Conservation (phyloP, 345 rosid species). For the Orychophragmus violaceus region DNA sequence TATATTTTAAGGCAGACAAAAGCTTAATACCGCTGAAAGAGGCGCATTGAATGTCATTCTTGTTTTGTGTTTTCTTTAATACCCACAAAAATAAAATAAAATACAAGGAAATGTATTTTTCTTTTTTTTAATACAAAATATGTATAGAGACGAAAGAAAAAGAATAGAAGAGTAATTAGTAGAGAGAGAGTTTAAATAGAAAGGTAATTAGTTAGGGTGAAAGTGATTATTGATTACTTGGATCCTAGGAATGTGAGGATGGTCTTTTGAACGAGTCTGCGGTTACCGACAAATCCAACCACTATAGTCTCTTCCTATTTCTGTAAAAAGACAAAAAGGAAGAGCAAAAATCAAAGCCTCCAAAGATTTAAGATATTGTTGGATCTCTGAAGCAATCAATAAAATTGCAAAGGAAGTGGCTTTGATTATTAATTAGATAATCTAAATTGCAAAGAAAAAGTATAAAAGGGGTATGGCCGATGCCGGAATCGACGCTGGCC, state of each 20-base stretch:
- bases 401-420: no score
- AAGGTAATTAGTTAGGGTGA: background rate
- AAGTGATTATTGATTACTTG: conserved; percentile 9
- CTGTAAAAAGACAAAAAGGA: no score
- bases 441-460: no score
- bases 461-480: no score
- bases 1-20: background rate
- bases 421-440: no score
- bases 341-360: no score
- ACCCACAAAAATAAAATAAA: background rate
- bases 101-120: conserved; percentile 20
- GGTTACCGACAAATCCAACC: conserved; percentile 10
- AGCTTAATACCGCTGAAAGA: conserved; percentile 5
- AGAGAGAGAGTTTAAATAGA: conserved; percentile 16
- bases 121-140: conserved; percentile 2
- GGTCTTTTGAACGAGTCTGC: conserved; percentile 24
- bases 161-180: background rate
- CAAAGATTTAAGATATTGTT: no score
- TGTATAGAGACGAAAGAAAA: conserved; percentile 21
- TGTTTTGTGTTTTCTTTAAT: conserved; percentile 16
- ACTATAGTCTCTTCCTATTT: conserved; percentile 18
- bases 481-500: no score
- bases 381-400: no score
- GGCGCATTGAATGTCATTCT: conserved; percentile 15
- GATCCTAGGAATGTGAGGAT: conserved; percentile 26